These are phyloP conservation scores for Hericium coralloides DNA, from an alignment of 768 basidiomycete species.

Conservation along the genomic window DNA sequence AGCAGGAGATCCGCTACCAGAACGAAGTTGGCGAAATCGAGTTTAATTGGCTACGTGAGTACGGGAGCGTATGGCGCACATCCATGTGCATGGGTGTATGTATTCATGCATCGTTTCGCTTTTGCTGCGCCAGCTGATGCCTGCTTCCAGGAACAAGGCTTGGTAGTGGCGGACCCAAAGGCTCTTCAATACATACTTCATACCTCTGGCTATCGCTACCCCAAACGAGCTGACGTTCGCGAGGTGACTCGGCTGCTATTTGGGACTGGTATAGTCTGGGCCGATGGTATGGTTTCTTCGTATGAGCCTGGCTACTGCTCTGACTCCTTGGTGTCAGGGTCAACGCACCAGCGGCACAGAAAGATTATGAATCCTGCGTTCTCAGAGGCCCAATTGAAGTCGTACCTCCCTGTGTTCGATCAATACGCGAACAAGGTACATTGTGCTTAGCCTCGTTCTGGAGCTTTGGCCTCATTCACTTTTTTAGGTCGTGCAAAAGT, in stretches of 20 bases:
- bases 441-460: background rate
- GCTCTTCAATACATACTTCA: conserved; percentile 22
- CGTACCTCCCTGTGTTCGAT: conserved; percentile 17
- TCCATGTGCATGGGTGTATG: conserved; percentile 12
- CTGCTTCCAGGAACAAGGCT: background rate
- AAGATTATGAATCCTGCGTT: conserved; percentile 19
- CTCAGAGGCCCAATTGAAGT: conserved; percentile 14
- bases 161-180: conserved; percentile 5
- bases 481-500: conserved; percentile 17
- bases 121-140: background rate
- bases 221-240: conserved; percentile 6
- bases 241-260: conserved; percentile 13
- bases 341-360: conserved; percentile 15
- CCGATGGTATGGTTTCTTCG: conserved; percentile 7
- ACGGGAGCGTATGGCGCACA: conserved; percentile 9
- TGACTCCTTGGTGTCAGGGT: conserved; percentile 4
- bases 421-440: conserved; percentile 12
- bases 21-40: conserved; percentile 1
- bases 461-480: background rate
- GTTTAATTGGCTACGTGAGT: conserved; percentile 6
- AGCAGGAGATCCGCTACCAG: background rate
- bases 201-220: conserved; percentile 19
- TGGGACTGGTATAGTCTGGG: conserved; percentile 10
- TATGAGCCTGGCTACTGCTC: background rate
- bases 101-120: background rate